A percentile compares a stretch with the other conserved stretches of the same genome.
phyloP scores from a whole-genome alignment of 306 rosid species.

The Morella rubra region DNA sequence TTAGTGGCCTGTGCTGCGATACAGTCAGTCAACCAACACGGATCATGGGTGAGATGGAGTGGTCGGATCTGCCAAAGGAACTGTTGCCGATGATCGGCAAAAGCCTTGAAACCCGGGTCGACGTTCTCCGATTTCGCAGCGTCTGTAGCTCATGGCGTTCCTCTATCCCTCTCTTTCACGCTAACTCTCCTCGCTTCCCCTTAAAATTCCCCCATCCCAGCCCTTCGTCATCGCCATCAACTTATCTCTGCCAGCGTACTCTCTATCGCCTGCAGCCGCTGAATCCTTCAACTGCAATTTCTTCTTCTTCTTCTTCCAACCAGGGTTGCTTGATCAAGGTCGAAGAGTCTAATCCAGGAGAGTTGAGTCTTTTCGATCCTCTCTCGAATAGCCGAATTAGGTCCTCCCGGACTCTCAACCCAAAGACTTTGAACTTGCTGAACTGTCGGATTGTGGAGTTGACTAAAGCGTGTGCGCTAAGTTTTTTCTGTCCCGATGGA shows the following conservation, averaged over 20 bases:
- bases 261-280: conserved; percentile 20
- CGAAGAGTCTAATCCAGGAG: neutral
- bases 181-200: neutral
- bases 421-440: conserved; percentile 13
- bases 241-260: too few relatives aligned
- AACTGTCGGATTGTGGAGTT: conserved; percentile 26
- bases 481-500: too few relatives aligned
- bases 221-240: neutral
- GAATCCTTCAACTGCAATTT: neutral
- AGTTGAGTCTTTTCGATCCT: conserved; percentile 17
- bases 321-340: conserved; percentile 31
- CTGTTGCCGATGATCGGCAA: neutral
- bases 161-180: conserved; percentile 1
- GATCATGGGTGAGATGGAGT: neutral
- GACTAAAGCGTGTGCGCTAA: neutral
- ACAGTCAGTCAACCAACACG: conserved; percentile 15
- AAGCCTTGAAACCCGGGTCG: neutral
- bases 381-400: neutral
- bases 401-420: neutral
- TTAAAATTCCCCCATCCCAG: neutral
- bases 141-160: conserved; percentile 29
- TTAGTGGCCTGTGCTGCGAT: too few relatives aligned
- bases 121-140: conserved; percentile 17
- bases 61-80: conserved; percentile 21
- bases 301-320: neutral